Base-by-base conservation (phyloP, 352 stramenopile species). In the Saprolegnia parasitica region DNA sequence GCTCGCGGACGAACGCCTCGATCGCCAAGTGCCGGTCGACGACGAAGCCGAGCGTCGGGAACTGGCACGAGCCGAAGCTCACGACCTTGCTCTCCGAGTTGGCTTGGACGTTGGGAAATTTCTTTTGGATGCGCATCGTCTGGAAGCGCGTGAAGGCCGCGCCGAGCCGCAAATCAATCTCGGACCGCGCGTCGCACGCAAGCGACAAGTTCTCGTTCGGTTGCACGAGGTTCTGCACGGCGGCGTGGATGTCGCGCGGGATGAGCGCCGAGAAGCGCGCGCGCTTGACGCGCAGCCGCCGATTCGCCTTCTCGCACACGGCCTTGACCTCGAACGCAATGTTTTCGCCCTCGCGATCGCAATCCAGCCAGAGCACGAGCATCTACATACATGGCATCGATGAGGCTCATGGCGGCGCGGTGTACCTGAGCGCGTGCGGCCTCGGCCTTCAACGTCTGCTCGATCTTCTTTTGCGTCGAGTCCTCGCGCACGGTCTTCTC, bases 271-370 rank as follows among this genome's bases (percentile, higher is more conserved):
- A 98, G 71, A 98, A 99, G 6, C 83, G 79, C 20, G 96, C 96
- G 13, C 96, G 90, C 18, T 81, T 87, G 1, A 98, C 88, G 29
- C 83, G 80, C 16, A 98, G 67, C 8, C 76, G 75, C 8, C 72
- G 68, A 65, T 96, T 96, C 10, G 77, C 83, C 35, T 77, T 81
- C 47, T 87, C 80, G 64, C 93, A 98, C 8, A 98, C 79, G 37
- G 78, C 55, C 46, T 97, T 96, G 35, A 98, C 90, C 76, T 99
- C 97, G 74, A 98, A 98, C 15, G 91, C 96, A 74, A 99, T 99
- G 62, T 98, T 98, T 76, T 99, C 98, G n/a, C 98, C 98, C 76
- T 99, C 98, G 29, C 96, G 91, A 91, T 99, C 98, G 73, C 97
- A 99, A 93, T 99, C 98, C 24, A 99, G 79, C 98, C 98, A 99